Evolutionary conservation across 164 flowering plant species (phyloP), one percentile per base, ranked within the genome.

Genomic region (Tetracentron sinense): DNA sequence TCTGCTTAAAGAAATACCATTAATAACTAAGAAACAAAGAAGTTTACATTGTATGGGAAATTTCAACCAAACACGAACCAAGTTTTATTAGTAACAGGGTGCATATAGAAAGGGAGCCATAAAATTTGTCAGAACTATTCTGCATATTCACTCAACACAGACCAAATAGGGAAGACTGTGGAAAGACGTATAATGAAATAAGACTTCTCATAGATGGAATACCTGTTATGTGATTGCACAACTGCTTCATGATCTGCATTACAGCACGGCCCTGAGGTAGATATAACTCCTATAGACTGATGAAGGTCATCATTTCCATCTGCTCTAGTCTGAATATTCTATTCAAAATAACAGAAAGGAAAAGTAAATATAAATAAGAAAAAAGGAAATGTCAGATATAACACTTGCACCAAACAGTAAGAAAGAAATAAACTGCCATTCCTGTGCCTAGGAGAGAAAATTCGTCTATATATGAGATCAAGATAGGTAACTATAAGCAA

Each of bases 221-320:
- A 90, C 96, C 93, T 82, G 51, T 58, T 71, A 64, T 65, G 58
- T 63, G 75, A 77, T 31, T 70, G 62, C 28, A 51, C 31, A 55
- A 42, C 75, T 59, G 44, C 76, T 64, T 65, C 87, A 62, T 71
- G 69, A 54, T 68, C 74, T 55, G 63, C 61, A 72, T 63, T 54
- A 53, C 10, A 15, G 47, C 25, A 50, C 62, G 69, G 78, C 38
- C 42, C 72, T 66, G 78, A 50, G 35, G 69, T 64, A 31, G 77
- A 56, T 71, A 61, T 64, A 60, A 53, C 46, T 69, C 62, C 72
- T 48, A 46, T 23, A 63, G 52, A 68, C 47, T 74, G 72, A 20
- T 77, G 64, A 23, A 73, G 69, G 15, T 74, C 84, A 62, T 78
- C 86, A 69, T 61, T 60, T 48, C 66, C 82, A 74, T 85, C 85